These are phyloP conservation scores for Hysterium pulicare DNA, from an alignment of 2,329 filamentous ascomycete genomes.

Conservation along the genomic window DNA sequence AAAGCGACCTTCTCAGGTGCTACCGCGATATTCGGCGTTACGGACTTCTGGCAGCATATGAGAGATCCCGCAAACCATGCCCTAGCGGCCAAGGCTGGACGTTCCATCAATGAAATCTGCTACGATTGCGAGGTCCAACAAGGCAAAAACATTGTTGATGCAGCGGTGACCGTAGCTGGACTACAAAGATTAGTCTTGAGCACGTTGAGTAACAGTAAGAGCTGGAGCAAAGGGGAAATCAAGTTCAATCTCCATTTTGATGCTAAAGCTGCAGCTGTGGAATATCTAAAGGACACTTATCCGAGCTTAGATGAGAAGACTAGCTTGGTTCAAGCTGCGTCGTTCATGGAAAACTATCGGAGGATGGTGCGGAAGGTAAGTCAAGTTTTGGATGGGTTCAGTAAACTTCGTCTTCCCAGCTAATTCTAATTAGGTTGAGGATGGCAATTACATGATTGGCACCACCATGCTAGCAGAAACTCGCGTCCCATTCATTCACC, in stretches of 20 bases:
- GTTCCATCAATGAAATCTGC: slow-evolving; percentile 6
- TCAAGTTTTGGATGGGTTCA: not conserved
- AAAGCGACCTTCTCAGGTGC: slow-evolving; percentile 13
- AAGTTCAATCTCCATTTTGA: slow-evolving; percentile 11
- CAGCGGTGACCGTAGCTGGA: slow-evolving; percentile 6
- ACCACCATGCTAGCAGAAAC: not conserved
- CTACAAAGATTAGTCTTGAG: slow-evolving; percentile 13
- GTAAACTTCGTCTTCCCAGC: not conserved
- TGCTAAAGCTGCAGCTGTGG: slow-evolving; percentile 15
- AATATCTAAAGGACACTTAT: slow-evolving; percentile 10
- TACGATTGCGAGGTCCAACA: slow-evolving; percentile 11
- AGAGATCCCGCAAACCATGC: not conserved
- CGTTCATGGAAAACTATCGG: slow-evolving; percentile 12
- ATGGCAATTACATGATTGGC: slow-evolving; percentile 3
- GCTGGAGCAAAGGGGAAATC: slow-evolving; percentile 4
- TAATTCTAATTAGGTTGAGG: not conserved
- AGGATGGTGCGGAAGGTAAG: slow-evolving; percentile 4
- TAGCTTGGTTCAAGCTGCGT: slow-evolving; percentile 15
- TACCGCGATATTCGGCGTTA: slow-evolving; percentile 13
- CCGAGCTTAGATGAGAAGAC: slow-evolving; percentile 14
- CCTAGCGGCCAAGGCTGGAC: not conserved
- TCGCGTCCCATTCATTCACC: slow-evolving; percentile 3
- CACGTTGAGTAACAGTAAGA: slow-evolving; percentile 4
- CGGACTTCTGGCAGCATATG: slow-evolving; percentile 16
- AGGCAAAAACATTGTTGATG: slow-evolving; percentile 12